Base-by-base conservation (phyloP, 202 grass and related monocot species). In the Saccharum hybrid region DNA sequence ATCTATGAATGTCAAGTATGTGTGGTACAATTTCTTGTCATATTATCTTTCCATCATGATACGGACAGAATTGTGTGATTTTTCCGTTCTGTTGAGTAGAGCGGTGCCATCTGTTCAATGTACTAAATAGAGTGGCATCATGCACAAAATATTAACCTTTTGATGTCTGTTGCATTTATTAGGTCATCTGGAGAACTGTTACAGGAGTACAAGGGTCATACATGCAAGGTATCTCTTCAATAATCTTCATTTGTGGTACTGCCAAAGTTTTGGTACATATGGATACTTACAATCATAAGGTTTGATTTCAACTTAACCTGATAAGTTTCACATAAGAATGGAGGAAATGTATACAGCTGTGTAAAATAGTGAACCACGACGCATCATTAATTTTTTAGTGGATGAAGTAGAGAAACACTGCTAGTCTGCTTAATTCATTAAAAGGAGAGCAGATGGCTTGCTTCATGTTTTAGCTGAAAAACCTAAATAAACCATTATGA, bases 161-260 rank as follows among this genome's bases (percentile, higher is more conserved):
- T 70, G 22, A 3, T 7, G 33, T 59, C 63, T 75, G 12, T 78
- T 64, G 46, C 10, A 30, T 90, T 84, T 8, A 68, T 83, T 79
- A 98, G 96, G 91, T 83, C 93, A 69, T 63, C 87, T 37, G 96
- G 96, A 62, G 96, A 98, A 84, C 84, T 92, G 39, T 73, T 98
- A 78, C 96, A 98, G 76, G 96, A 98, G 45, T 98, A 95, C 71
- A 98, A 92, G 81, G 92, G 92, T 16, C 96, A 98, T 83, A 83
- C 74, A 42, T 96, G 93, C 93, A 96, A 96, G 88, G 93, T 96
- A 84, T 66, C 19, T 21, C 38, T 52, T 41, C 57, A 42, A 87
- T 52, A 52, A 70, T 62, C 21, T 76, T n/a, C 62, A 39, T 72
- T 79, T 60, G 8, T 64, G 38, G 54, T 74, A 42, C 72, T 80